These are phyloP conservation scores for Rhizopogon vesiculosus DNA, from an alignment of 768 basidiomycete species.

Conservation along the genomic window DNA sequence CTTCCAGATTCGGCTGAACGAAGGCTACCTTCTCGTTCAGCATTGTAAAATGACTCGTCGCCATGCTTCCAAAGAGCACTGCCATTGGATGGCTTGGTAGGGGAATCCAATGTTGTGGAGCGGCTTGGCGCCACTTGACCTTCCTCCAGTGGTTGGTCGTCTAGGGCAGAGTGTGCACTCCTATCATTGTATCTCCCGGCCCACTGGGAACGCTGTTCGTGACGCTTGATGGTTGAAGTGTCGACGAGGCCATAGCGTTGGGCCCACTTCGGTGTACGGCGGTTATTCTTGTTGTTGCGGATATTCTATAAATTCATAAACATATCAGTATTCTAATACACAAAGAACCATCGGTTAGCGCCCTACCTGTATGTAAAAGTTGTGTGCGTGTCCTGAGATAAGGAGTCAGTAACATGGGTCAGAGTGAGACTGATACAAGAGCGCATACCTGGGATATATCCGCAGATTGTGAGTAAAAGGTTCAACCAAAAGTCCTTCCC, in stretches of 20 bases:
- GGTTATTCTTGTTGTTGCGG: constrained; percentile 90
- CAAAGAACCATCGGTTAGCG: neutral
- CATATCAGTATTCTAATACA: constrained; percentile 1
- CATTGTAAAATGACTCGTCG: constrained; percentile 72
- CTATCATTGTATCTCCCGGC: constrained; percentile 83
- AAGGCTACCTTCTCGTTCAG: constrained; percentile 31
- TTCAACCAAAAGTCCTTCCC: constrained; percentile 92
- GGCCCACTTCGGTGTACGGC: constrained; percentile 95
- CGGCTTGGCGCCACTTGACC: constrained; percentile 52
- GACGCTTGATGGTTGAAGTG: constrained; percentile 70
- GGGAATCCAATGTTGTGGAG: constrained; percentile 6
- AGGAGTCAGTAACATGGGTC: constrained; percentile 3
- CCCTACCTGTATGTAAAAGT: constrained; percentile 84
- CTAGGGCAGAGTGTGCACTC: constrained; percentile 60
- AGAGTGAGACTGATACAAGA: neutral
- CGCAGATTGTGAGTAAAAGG: constrained; percentile 80
- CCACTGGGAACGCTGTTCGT: constrained; percentile 83
- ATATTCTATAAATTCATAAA: constrained; percentile 58
- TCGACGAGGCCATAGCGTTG: constrained; percentile 87
- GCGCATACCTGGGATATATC: constrained; percentile 77
- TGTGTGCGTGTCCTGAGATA: constrained; percentile 75
- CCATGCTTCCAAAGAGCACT: constrained; percentile 68
- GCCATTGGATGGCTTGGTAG: constrained; percentile 18
- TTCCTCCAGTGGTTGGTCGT: constrained; percentile 70
- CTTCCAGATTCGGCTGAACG: constrained; percentile 32